A percentile compares a stretch with the other conserved stretches of the same genome.
phyloP scores from a whole-genome alignment of 208 protist genomes.

The Porcisia hertigi region DNA sequence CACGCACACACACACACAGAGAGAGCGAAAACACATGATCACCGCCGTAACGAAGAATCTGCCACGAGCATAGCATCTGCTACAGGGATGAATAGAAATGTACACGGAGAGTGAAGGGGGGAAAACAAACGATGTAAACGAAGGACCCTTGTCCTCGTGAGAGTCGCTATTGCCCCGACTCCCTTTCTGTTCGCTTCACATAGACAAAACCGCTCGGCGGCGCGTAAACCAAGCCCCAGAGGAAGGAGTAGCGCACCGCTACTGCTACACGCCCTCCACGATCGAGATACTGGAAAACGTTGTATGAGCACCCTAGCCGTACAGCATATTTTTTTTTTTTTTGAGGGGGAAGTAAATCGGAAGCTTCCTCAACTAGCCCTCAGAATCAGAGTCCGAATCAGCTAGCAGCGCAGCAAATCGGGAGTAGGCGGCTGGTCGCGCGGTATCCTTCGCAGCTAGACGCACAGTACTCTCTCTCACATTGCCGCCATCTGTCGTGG shows the following conservation, averaged over 20 bases:
- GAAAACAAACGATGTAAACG: neutral
- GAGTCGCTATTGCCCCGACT: neutral
- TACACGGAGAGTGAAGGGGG: neutral
- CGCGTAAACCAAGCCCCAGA: neutral
- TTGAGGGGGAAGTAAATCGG: neutral
- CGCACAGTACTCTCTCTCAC: neutral
- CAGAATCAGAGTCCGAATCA: conserved; percentile 47
- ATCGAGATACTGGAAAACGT: neutral
- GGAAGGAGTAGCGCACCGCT: neutral
- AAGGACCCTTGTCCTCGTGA: neutral
- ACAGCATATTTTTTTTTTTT: neutral
- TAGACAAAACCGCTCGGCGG: neutral
- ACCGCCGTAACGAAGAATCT: neutral
- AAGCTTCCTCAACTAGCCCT: conserved; percentile 14
- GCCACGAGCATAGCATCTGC: neutral
- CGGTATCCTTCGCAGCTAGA: neutral
- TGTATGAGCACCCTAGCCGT: neutral
- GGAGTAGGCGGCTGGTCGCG: conserved; percentile 5
- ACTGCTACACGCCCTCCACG: neutral
- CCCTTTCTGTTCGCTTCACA: neutral
- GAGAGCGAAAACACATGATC: neutral
- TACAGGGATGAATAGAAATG: neutral
- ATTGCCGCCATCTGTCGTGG: neutral
- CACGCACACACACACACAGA: neutral
- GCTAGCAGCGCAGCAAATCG: conserved; percentile 25